Conservation (phyloP, 2,329 filamentous ascomycete genomes). For the Mycocentrospora acerina region DNA sequence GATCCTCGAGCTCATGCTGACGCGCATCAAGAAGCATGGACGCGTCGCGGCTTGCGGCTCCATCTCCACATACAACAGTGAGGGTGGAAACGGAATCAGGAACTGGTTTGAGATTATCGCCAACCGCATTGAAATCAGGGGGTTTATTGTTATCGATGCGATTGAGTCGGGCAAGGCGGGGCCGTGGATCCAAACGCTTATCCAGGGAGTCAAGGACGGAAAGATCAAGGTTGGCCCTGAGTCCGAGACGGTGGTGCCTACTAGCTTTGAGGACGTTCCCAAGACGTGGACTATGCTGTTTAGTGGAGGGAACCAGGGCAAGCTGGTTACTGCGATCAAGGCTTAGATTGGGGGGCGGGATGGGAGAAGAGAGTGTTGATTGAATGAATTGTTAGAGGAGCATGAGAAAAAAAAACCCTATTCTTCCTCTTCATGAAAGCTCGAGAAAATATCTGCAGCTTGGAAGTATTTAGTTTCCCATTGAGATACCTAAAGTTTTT, state of each 20-base stretch:
- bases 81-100: constrained; percentile 34
- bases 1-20: constrained; percentile 51
- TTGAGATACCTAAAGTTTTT: too few relatives aligned
- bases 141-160: constrained; percentile 49
- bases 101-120: constrained; percentile 49
- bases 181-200: constrained; percentile 23
- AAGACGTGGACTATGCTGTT: constrained; percentile 54
- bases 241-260: constrained; percentile 51
- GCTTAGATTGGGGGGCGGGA: constrained; percentile 4
- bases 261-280: constrained; percentile 52
- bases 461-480: too few relatives aligned
- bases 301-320: constrained; percentile 50
- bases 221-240: constrained; percentile 50
- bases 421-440: too few relatives aligned
- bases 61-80: constrained; percentile 46
- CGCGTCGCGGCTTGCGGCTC: constrained; percentile 49
- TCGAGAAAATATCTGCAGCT: too few relatives aligned
- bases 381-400: too few relatives aligned
- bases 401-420: too few relatives aligned
- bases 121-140: constrained; percentile 47
- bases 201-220: constrained; percentile 43
- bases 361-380: too few relatives aligned
- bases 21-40: constrained; percentile 45
- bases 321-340: constrained; percentile 46
- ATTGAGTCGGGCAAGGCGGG: constrained; percentile 29